These are phyloP conservation scores for Celoporthe dispersa DNA, from an alignment of 2,329 filamentous ascomycete species.

Conservation along the genomic window DNA sequence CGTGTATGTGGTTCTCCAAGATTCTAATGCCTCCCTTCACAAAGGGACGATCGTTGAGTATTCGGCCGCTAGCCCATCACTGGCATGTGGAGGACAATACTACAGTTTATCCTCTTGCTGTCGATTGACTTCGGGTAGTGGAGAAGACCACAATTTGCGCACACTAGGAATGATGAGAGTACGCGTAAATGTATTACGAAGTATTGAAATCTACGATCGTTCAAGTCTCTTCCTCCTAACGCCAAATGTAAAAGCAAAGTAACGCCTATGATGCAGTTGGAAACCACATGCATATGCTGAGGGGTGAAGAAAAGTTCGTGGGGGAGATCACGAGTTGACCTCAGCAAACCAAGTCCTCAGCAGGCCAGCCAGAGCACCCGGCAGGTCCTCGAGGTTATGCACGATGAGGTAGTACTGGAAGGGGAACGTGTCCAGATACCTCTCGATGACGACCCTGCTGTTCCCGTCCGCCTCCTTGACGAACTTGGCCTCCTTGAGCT, in stretches of 20 bases:
- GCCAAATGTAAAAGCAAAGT: background rate
- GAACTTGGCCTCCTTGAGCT: slow-evolving; percentile 87
- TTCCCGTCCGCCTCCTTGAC: slow-evolving; percentile 64
- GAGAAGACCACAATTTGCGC: too few species aligned
- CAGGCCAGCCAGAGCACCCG: slow-evolving; percentile 82
- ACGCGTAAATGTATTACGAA: background rate
- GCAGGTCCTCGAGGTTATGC: slow-evolving; percentile 87
- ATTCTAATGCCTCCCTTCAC: too few species aligned
- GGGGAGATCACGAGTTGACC: slow-evolving; percentile 49
- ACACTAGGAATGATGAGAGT: background rate
- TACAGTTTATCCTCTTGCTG: background rate
- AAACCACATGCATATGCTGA: background rate
- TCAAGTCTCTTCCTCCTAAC: slow-evolving; percentile 14
- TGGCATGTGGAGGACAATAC: background rate
- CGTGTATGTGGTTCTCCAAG: too few species aligned
- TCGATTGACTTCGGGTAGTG: background rate
- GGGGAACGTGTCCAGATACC: slow-evolving; percentile 93
- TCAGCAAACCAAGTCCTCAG: slow-evolving; percentile 95
- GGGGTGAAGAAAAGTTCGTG: background rate
- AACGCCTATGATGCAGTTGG: background rate
- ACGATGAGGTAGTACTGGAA: slow-evolving; percentile 98
- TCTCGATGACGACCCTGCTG: slow-evolving; percentile 77
- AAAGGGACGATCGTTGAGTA: too few species aligned
- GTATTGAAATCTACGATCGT: background rate
- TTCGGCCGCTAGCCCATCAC: background rate